phyloP scores from a whole-genome alignment of 495 filamentous ascomycete species.

The Apodospora peruviana region DNA sequence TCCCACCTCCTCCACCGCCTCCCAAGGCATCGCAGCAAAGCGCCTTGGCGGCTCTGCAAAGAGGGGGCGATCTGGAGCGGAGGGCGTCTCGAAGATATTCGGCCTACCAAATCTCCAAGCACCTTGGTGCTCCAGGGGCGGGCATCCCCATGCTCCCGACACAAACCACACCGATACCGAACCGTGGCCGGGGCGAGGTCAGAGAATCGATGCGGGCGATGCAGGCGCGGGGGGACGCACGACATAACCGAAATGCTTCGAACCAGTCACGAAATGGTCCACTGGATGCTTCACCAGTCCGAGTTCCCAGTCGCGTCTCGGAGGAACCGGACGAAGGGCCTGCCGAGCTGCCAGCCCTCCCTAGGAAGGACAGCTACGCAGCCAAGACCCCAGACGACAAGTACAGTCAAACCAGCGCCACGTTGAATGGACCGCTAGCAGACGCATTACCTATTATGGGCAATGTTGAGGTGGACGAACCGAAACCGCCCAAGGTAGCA shows the following conservation, averaged over 20 bases:
- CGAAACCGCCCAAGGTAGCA: conserved; percentile 16
- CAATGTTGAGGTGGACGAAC: conserved; percentile 25
- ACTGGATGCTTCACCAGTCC: conserved; percentile 55
- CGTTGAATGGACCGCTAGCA: conserved; percentile 44
- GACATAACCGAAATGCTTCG: conserved; percentile 53
- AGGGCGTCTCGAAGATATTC: conserved; percentile 91
- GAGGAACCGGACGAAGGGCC: conserved; percentile 50
- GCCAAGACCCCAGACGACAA: conserved; percentile 58
- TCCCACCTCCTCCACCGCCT: conserved; percentile 66
- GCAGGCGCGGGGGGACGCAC: conserved; percentile 64
- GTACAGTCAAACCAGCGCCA: conserved; percentile 43
- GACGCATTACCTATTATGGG: conserved; percentile 32
- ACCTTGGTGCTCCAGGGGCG: conserved; percentile 72
- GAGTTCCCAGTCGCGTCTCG: conserved; percentile 59
- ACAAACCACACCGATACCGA: conserved; percentile 82
- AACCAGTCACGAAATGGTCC: conserved; percentile 30
- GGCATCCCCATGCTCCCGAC: conserved; percentile 81
- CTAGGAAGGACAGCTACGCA: conserved; percentile 38
- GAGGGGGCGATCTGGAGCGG: conserved; percentile 87
- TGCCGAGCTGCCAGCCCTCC: conserved; percentile 28
- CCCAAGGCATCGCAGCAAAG: conserved; percentile 80
- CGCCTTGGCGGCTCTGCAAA: conserved; percentile 83
- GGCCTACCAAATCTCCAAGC: conserved; percentile 91
- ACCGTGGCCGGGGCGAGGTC: conserved; percentile 73
- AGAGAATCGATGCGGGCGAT: conserved; percentile 92